Evolutionary conservation across 2,329 filamentous ascomycete species (phyloP), one percentile per base, ranked within the genome.

Genomic region (Aaosphaeria pasadenensis): DNA sequence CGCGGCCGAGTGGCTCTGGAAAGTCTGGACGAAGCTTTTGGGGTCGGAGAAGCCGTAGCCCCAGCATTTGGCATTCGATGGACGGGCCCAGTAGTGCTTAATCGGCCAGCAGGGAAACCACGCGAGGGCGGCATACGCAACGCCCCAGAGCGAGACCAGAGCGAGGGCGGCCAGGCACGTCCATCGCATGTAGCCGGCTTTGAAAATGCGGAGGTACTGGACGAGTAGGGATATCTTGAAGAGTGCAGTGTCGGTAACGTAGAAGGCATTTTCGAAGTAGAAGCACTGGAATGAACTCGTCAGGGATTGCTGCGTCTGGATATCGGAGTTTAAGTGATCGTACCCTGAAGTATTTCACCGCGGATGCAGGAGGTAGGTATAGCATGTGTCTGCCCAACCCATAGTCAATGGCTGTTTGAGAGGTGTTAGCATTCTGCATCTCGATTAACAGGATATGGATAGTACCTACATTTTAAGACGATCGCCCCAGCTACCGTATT

Each of bases 201-300:
- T 62, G 59, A 70, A 70, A 11, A 71, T 65, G 32, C 68, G 68
- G 6, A 70, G 55, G 42, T 70, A 71, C 48, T 71, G 68, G 11
- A 66, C 35, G 0, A 71, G 58, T 4, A 71, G 52, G 2, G 68
- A 66, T 3, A 67, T 42, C 44, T 71, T 71, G 57, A 71, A 69
- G 17, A 70, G 24, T 11, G 59, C 54, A 5, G 60, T 64, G 17
- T 67, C 53, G 13, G 53, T 60, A n/a, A 64, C 48, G 47, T 70
- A 70, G 6, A 64, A 35, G 5, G 51, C 54, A 33, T 67, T 58
- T 42, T 54, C 58, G 29, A 64, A 45, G 39, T 66, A 69, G 42
- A 64, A 69, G 11, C 53, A 29, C 62, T 66, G n/a, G 2, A 9
- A 24, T 24, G 17, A 24, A 35, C 13, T 7, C 29, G 29, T 31